Base-by-base conservation (phyloP, 2,329 filamentous ascomycete species). In the Dactylellina cionopaga region DNA sequence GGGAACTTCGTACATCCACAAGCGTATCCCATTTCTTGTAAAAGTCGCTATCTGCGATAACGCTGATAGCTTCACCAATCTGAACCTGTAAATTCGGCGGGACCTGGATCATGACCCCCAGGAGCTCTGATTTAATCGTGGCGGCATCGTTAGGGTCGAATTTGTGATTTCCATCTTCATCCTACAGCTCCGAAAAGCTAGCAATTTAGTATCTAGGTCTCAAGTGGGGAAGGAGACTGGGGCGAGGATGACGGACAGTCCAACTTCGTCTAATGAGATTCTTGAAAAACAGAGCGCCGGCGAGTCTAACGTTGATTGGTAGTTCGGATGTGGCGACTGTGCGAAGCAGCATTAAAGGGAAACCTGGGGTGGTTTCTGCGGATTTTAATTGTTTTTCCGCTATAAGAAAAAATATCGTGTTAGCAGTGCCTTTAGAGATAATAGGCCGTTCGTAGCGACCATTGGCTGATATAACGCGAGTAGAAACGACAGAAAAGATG, bases 1-100 rank as follows among this genome's bases (percentile, higher is more conserved):
- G 15, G 11, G 19, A 39, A n/a, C 55, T 11, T 37, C 85, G 75
- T 81, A 91, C 89, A 83, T 91, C 87, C 58, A 96, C 93, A 71
- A 99, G 85, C n/a, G 93, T 96, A 79, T 98, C 91, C 95, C 95
- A 99, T 78, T 90, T 86, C 81, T 90, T 85, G 90, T 91, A 99
- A 81, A 99, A 99, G 80, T 99, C 95, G 76, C 93, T 98, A 81
- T 98, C 94, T 72, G 95, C 95, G 78, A 99, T 98, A 77, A 96
- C 88, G 82, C 94, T 97, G 80, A 98, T 96, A 74, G 95, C 93
- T 79, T 98, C 95, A 76, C 95, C 95, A 35, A 99, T 86, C 82
- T 99, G 95, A 72, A 92, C 88, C 82, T 98, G 96, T 75, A 99
- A 90, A 71, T 88, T 90, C 15, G 91, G 81, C 2, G 94, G 95